Conservation (phyloP, 305 asterid genomes). For the Striga hermonthica region DNA sequence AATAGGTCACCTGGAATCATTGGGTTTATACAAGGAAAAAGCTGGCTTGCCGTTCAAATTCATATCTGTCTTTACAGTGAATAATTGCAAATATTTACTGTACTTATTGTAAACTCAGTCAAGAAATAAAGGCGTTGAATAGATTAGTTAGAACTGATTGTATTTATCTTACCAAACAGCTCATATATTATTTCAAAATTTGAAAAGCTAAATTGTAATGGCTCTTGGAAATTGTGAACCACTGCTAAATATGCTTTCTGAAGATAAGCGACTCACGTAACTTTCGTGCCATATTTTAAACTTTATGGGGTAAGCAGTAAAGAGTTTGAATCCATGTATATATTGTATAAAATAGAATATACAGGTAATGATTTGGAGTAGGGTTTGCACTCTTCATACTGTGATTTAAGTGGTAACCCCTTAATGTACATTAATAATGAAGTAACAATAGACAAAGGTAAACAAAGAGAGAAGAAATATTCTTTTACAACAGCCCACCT, state of each 20-base stretch:
- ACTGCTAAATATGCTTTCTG: slow-evolving; percentile 17
- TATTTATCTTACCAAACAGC: slow-evolving; percentile 36
- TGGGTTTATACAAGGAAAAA: slow-evolving; percentile 32
- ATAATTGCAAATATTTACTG: slow-evolving; percentile 26
- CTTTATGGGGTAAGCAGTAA: background rate
- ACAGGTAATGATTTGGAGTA: slow-evolving; percentile 12
- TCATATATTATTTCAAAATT: slow-evolving; percentile 28
- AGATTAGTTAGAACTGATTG: slow-evolving; percentile 35
- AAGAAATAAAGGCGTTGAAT: slow-evolving; percentile 26
- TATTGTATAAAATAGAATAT: slow-evolving; percentile 4
- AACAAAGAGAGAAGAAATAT: too few relatives aligned
- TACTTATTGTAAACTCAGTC: slow-evolving; percentile 31
- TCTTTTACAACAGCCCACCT: background rate
- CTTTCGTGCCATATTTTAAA: slow-evolving; percentile 11
- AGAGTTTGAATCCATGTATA: slow-evolving; percentile 1
- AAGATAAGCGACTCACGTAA: slow-evolving; percentile 22
- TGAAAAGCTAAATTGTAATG: background rate
- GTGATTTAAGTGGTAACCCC: background rate
- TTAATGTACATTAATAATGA: background rate
- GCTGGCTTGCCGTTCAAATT: slow-evolving; percentile 28
- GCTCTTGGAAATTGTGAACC: slow-evolving; percentile 24
- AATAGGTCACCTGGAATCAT: slow-evolving; percentile 21
- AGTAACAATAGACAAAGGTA: slow-evolving; percentile 11
- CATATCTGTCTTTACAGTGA: slow-evolving; percentile 31
- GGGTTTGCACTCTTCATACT: background rate